Conservation (phyloP, 495 filamentous ascomycete genomes). For the Trichoderma asperelloides region DNA sequence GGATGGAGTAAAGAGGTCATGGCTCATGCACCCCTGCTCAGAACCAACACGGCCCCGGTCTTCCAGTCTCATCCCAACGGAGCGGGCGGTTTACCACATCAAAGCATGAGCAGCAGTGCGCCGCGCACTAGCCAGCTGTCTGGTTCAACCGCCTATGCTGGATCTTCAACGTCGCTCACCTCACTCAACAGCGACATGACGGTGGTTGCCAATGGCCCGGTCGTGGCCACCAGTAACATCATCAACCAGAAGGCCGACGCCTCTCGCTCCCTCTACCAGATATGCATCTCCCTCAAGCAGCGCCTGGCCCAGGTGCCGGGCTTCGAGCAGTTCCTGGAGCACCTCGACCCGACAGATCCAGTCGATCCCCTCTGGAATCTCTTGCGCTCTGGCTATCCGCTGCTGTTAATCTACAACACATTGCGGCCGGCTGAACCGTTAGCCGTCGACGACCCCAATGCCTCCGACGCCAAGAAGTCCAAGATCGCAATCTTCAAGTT, state of each 20-base stretch:
- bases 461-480: conserved; percentile 54
- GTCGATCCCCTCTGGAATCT: conserved; percentile 88
- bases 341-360: conserved; percentile 55
- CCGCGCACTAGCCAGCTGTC: conserved; percentile 46
- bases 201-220: conserved; percentile 41
- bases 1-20: conserved; percentile 36
- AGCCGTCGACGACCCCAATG: conserved; percentile 47
- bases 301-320: conserved; percentile 73
- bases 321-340: conserved; percentile 63
- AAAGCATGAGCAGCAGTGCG: conserved; percentile 34
- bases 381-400: conserved; percentile 71
- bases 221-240: conserved; percentile 74
- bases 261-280: conserved; percentile 84
- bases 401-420: conserved; percentile 83
- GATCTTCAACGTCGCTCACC: conserved; percentile 37
- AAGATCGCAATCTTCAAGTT: conserved; percentile 52
- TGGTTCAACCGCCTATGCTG: conserved; percentile 38
- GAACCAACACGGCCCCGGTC: conserved; percentile 44
- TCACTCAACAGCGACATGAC: conserved; percentile 37
- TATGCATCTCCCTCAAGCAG: conserved; percentile 74
- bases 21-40: conserved; percentile 41
- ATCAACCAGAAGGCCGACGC: conserved; percentile 91
- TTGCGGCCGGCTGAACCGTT: conserved; percentile 57
- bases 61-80: conserved; percentile 29
- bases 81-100: conserved; percentile 21